Evolutionary conservation across 169 alveolate species (phyloP), one percentile per base, ranked within the genome.

Genomic region (Plasmodium vinckei): DNA sequence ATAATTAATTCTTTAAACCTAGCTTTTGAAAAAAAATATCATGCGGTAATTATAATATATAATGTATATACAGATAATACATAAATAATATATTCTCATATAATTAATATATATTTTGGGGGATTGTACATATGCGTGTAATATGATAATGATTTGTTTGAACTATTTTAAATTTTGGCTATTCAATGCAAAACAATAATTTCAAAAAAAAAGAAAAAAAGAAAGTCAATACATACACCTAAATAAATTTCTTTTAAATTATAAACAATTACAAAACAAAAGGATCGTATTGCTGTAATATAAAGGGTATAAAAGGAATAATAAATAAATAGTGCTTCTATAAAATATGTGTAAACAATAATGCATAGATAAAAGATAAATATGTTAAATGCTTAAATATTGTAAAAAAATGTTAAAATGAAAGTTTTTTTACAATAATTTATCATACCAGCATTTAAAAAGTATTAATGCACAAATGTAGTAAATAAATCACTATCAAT

Each of bases 1-100:
- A 69, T 53, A 69, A 69, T 33, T 9, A 44, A 25, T 67, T 65
- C 90, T 42, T 68, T 67, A 57, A 69, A 65, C 90, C 73, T 82
- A 23, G 17, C 57, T 21, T 23, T 33, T 77, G 73, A 47, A 51
- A 61, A 61, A 59, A 79, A 64, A 15, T 49, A 57, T 13, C 60
- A 60, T 23, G 25, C 39, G 56, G 53, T 56, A 56, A 49, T 17
- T 15, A 12, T 56, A 6, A 59, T 42, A 15, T 13, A 19, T 17
- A 7, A 72, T 57, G 61, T 73, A 39, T 19, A 44, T 53, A 39
- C 59, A 59, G 7, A 73, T 67, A 17, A 44, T 44, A 67, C 12
- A 44, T 27, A 42, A 12, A 67, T 21, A 21, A 21, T 67, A 42
- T 67, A 67, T 7, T 39, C n/a, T 2, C 46, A 33, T 67, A 42